Conservation (phyloP, 2,329 filamentous ascomycete genomes). For the Talaromyces marneffei region DNA sequence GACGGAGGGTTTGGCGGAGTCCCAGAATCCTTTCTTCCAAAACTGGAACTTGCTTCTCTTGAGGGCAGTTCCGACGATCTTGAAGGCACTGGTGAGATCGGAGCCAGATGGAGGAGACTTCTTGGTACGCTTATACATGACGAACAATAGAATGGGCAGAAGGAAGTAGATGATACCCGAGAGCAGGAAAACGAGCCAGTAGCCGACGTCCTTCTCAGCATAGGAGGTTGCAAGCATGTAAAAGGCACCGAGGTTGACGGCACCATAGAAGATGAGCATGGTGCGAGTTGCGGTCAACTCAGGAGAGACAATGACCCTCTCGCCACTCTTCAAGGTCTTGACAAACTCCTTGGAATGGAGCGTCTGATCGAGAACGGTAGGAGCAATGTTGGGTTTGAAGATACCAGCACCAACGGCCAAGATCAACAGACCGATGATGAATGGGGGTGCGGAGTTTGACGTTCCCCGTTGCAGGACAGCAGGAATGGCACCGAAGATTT, state of each 20-base stretch:
- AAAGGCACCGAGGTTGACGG: slow-evolving; percentile 64
- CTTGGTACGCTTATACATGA: slow-evolving; percentile 31
- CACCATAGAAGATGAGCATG: slow-evolving; percentile 67
- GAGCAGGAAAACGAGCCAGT: slow-evolving; percentile 32
- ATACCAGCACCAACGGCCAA: slow-evolving; percentile 36
- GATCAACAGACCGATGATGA: slow-evolving; percentile 36
- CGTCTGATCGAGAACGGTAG: slow-evolving; percentile 66
- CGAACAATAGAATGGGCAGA: slow-evolving; percentile 29
- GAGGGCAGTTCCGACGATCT: slow-evolving; percentile 30
- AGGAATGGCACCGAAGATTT: slow-evolving; percentile 44
- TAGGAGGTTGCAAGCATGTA: slow-evolving; percentile 62
- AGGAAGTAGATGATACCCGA: slow-evolving; percentile 31
- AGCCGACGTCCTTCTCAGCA: slow-evolving; percentile 66
- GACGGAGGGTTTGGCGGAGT: slow-evolving; percentile 30
- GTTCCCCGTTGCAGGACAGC: slow-evolving; percentile 35
- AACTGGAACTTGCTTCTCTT: slow-evolving; percentile 28
- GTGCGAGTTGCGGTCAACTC: slow-evolving; percentile 59
- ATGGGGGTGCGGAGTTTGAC: slow-evolving; percentile 31
- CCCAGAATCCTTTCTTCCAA: slow-evolving; percentile 31
- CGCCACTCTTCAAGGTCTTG: slow-evolving; percentile 50
- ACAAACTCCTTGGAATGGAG: slow-evolving; percentile 54
- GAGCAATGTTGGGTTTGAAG: slow-evolving; percentile 68
- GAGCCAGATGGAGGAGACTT: slow-evolving; percentile 30
- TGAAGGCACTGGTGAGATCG: slow-evolving; percentile 28
- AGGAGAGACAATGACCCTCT: slow-evolving; percentile 64